phyloP scores from a whole-genome alignment of 305 asterid species.

The Solanum hybrid region DNA sequence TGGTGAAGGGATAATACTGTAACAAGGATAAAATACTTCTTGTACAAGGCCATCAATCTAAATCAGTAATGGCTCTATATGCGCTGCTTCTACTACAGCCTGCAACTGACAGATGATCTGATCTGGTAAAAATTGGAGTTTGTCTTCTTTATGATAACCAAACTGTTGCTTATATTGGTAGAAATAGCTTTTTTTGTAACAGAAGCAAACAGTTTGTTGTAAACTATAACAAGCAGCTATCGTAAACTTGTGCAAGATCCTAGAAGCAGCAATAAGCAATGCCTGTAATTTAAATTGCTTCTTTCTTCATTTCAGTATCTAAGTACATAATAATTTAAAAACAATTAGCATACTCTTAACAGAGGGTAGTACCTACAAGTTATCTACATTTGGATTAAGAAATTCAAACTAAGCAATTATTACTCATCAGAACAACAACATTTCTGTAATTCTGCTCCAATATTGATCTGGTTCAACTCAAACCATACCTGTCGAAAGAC shows the following conservation, averaged over 20 bases:
- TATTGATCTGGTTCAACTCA: constrained; percentile 34
- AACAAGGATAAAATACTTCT: background rate
- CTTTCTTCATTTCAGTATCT: background rate
- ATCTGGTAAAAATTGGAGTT: background rate
- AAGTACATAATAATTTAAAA: background rate
- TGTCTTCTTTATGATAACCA: background rate
- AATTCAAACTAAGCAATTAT: background rate
- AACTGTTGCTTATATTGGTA: background rate
- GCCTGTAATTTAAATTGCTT: background rate
- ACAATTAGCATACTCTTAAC: background rate
- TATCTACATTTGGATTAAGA: background rate
- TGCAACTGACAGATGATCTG: background rate
- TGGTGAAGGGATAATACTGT: constrained; percentile 15
- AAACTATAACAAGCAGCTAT: background rate
- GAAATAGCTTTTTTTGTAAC: background rate
- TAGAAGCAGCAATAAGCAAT: background rate
- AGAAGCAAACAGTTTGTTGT: background rate
- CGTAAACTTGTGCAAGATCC: background rate
- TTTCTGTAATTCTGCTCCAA: constrained; percentile 17
- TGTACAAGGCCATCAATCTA: background rate
- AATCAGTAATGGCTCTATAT: background rate
- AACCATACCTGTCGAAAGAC: constrained; percentile 76
- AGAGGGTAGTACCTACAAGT: background rate
- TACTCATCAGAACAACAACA: constrained; percentile 9
- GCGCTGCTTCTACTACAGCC: background rate